Conservation (phyloP, 768 basidiomycete species). For the Coprinopsis strossmayeri region DNA sequence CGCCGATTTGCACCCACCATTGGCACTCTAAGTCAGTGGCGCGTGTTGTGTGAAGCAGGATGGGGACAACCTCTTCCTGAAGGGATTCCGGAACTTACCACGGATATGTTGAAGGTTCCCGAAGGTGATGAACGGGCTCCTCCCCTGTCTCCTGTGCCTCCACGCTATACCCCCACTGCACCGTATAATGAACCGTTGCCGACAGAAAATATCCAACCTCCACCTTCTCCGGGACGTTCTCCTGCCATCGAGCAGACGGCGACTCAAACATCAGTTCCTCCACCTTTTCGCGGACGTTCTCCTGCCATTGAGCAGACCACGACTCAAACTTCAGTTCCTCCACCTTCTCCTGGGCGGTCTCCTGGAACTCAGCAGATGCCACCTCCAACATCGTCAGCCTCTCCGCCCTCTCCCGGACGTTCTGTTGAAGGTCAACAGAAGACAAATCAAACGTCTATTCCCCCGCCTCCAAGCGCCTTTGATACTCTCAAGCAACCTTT, state of each 20-base stretch:
- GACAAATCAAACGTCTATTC: no score
- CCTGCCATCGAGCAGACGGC: neutral
- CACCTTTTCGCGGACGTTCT: no score
- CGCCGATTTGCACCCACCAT: conserved; percentile 60
- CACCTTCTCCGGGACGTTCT: neutral
- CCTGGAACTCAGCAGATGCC: neutral
- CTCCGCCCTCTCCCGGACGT: no score
- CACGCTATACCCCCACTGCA: neutral
- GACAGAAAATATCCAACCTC: neutral
- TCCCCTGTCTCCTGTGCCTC: neutral
- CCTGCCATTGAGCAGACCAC: no score
- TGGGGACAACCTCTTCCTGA: conserved; percentile 52
- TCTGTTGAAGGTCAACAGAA: no score
- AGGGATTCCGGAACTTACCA: conserved; percentile 23
- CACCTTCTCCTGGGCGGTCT: conserved; percentile 4
- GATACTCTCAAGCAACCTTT: conserved; percentile 29
- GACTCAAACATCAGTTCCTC: neutral
- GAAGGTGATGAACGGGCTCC: neutral
- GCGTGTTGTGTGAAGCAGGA: conserved; percentile 67
- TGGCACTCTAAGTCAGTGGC: conserved; percentile 68
- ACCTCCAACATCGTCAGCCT: conserved; percentile 2
- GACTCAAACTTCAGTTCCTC: neutral
- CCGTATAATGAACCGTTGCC: neutral
- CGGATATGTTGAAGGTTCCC: neutral
- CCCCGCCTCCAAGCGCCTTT: conserved; percentile 23